A percentile compares a stretch with the other conserved stretches of the same genome.
These are phyloP conservation scores for Penicillium sp. DNA, from an alignment of 2,329 filamentous ascomycete species.

Conservation along the genomic window DNA sequence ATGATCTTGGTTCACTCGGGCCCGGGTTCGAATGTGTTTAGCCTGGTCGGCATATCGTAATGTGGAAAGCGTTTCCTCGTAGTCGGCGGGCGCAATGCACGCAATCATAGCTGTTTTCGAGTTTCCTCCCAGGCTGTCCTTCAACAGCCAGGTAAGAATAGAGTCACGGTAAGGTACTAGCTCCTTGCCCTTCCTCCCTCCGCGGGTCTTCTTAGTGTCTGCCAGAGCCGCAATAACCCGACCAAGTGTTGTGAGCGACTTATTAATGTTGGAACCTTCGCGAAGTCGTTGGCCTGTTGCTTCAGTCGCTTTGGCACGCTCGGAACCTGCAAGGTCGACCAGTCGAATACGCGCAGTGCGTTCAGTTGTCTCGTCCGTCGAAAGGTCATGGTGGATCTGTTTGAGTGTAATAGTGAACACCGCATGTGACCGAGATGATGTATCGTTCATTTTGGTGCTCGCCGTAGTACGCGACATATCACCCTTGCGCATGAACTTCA, in stretches of 20 bases:
- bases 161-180: slow-evolving; percentile 93
- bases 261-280: slow-evolving; percentile 98
- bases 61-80: slow-evolving; percentile 94
- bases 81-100: slow-evolving; percentile 91
- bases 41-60: slow-evolving; percentile 96
- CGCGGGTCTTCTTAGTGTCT: slow-evolving; percentile 64
- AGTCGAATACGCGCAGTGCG: slow-evolving; percentile 89
- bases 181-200: slow-evolving; percentile 63
- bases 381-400: slow-evolving; percentile 96
- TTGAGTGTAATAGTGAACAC: slow-evolving; percentile 98
- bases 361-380: slow-evolving; percentile 97
- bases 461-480: slow-evolving; percentile 85
- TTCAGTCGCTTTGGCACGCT: slow-evolving; percentile 92
- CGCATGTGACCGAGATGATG: slow-evolving; percentile 90
- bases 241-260: slow-evolving; percentile 91
- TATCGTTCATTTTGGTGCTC: slow-evolving; percentile 99
- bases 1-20: slow-evolving; percentile 92
- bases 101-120: slow-evolving; percentile 99
- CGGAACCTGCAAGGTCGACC: slow-evolving; percentile 91
- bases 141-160: slow-evolving; percentile 79
- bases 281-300: slow-evolving; percentile 86
- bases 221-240: slow-evolving; percentile 92
- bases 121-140: slow-evolving; percentile 94
- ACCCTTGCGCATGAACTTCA: slow-evolving; percentile 86
- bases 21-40: slow-evolving; percentile 92